Base-by-base conservation (phyloP, 257 asterid species). In the Ligustrum vulgare region DNA sequence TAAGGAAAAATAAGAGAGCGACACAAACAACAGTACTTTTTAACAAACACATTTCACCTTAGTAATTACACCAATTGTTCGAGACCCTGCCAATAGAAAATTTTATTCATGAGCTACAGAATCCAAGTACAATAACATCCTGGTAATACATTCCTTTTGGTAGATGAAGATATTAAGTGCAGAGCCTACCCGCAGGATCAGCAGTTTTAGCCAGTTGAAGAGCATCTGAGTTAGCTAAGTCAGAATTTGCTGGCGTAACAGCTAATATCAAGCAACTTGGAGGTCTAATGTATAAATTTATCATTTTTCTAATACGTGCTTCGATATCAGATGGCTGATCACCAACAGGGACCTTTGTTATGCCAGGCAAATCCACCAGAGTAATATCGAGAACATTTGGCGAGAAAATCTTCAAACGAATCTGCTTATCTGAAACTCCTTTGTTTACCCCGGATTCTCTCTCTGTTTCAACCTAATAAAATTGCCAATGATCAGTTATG, bases 1-100 rank as follows among this genome's bases (percentile, higher is more conserved):
- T 45, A 45, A 56, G 35, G 8, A 60, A 25, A 25, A 25, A n/a
- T 60, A 23, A 3, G 20, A 60, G 67, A 25, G 20, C 67, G 25
- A 5, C 67, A 60, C 20, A 25, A 25, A 25, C 67, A 60, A 60
- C 31, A 9, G 25, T 23, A 60, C 16, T 8, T 60, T 35, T 10
- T 25, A 60, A 3, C 20, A 20, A 63, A 60, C 35, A 8, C 23
- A 28, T 43, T 60, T 37, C 49, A 84, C 92, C 90, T 88, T 88
- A 33, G 92, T 86, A 67, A 88, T 88, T 69, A 88, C 86, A 37
- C 93, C 93, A 79, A 88, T 86, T 58, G 93, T 86, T 72, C 93
- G 84, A 71, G 71, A 75, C 74, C 93, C 92, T 88, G 88, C 66
- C 69, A 81, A 37, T 23, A 75, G 68, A 75, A 82, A 72, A 18